Base-by-base conservation (phyloP, 768 basidiomycete genomes). In the Trametes meyenii region DNA sequence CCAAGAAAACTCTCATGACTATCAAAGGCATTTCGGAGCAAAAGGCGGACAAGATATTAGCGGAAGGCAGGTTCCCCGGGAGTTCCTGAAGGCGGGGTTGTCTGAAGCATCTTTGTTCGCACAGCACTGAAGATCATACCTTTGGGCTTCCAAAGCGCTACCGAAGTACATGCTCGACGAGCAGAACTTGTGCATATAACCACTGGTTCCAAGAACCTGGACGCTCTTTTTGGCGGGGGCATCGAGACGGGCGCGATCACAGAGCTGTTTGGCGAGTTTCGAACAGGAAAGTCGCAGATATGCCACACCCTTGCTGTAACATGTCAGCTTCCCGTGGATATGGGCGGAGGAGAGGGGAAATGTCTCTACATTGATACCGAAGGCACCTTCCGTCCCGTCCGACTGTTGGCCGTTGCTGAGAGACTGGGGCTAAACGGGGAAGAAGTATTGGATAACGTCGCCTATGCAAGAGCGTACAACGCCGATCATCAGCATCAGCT, bases 301-400 rank as follows among this genome's bases (percentile, higher is more conserved):
- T 98, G 97, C 72, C 97, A 99, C 72, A 98, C 96, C 0, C 86
- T 99, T 48, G 95, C 97, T 3, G 97, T 98, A 12, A 98, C 97
- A 5, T 99, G 97, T 71, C 96, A 98, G 77, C 83, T 98, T 14
- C 97, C 97, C 1, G 90, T 95, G 44, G 89, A 85, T 69, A 98
- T 98, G 96, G 96, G 97, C 19, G 97, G 97, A 16, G 97, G 97
- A 13, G 97, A 99, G 76, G 97, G 97, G 40, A 99, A 99, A 77
- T 98, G 96, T 71, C 79, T 99, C 46, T 99, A 97, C 75, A 98
- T 99, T 76, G 97, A 99, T 74, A 98, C 97, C 0, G 97, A 99
- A 71, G 96, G 96, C 26, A 99, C 97, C 10, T 99, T 99, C 81
- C 94, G 97, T 67, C 97, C 97, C 21, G 92, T 92, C 43, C 90